Percentiles rank a stretch among this genome's conserved stretches.
Conservation (phyloP, 805 yeast genomes). For the Zygosaccharomyces kombuchaensis region DNA sequence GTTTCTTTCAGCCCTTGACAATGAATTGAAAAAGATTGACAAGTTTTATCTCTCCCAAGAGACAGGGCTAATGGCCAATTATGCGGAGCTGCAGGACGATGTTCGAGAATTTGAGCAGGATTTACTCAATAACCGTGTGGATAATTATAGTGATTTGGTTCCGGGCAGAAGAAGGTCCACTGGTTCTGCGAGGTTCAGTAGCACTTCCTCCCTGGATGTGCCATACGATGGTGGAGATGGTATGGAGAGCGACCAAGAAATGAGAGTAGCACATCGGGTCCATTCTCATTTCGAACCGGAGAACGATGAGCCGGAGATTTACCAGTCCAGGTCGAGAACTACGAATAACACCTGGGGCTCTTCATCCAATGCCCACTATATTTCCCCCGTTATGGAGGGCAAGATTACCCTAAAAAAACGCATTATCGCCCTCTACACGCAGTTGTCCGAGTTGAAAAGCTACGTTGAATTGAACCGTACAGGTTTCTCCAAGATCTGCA, state of each 20-base stretch:
- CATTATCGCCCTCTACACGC: conserved; percentile 61
- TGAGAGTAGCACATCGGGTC: conserved; percentile 1
- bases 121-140: conserved; percentile 18
- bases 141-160: conserved; percentile 15
- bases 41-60: conserved; percentile 69
- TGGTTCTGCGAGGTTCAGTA: conserved; percentile 14
- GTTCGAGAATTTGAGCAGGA: conserved; percentile 53
- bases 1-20: conserved; percentile 70
- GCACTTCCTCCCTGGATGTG: conserved; percentile 7
- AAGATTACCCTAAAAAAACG: conserved; percentile 63
- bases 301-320: conserved; percentile 6
- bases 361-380: conserved; percentile 7
- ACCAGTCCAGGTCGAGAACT: conserved; percentile 13
- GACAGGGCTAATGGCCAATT: conserved; percentile 34
- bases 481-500: conserved; percentile 85
- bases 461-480: conserved; percentile 79
- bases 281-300: conserved; percentile 9
- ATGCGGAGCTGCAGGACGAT: conserved; percentile 56
- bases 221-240: conserved; percentile 5
- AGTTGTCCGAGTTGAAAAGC: conserved; percentile 76
- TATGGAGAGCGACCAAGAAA: conserved; percentile 6
- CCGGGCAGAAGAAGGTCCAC: conserved; percentile 16
- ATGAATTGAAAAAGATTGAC: conserved; percentile 73
- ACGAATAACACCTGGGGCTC: conserved; percentile 11
- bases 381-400: conserved; percentile 27